Base-by-base conservation (phyloP, 2,329 filamentous ascomycete genomes). In the Blastomyces silverae region DNA sequence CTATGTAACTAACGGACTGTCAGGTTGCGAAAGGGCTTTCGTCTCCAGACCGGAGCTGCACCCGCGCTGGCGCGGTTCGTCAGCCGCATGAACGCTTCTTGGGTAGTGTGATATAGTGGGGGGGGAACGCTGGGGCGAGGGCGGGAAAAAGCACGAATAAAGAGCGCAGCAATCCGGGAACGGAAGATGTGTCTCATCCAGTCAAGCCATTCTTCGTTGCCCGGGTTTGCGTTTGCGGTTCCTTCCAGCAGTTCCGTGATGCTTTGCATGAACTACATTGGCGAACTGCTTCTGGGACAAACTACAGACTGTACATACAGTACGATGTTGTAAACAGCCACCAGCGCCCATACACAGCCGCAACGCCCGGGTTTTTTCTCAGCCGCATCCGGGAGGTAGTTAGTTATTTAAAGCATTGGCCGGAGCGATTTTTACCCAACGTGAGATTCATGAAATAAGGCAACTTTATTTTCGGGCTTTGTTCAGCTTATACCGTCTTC, bases 241-340 rank as follows among this genome's bases (percentile, higher is more conserved):
- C n/a, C 28, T 58, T 39, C 56, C 28, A 42, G 56, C 56, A 56
- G 53, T 58, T 44, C 57, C 57, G 44, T 59, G 13, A 46, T 59
- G 58, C 2, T 20, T 48, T 48, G 42, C 42, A 25, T 42, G 58
- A 46, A 48, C 42, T 31, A 3, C 17, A 48, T 61, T 34, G 15
- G 34, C 58, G 22, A 31, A 48, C 39, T 48, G 20, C 58, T 48
- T 39, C 15, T 28, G n/a, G n/a, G 53, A 15, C 15, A 20, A 11
- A n/a, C n/a, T n/a, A 1, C n/a, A n/a, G n/a, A n/a, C n/a, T n/a
- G n/a, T n/a, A n/a, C n/a, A n/a, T n/a, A n/a, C n/a, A n/a, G n/a
- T n/a, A 44, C 37, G 37, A 13, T 39, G 37, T 39, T 39, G 37
- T 39, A 11, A 13, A 39, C 8, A 39, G 34, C 7, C 34, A 37